Evolutionary conservation across 2,329 filamentous ascomycete genomes (phyloP).

Genomic region (Penicillium occitanis): DNA sequence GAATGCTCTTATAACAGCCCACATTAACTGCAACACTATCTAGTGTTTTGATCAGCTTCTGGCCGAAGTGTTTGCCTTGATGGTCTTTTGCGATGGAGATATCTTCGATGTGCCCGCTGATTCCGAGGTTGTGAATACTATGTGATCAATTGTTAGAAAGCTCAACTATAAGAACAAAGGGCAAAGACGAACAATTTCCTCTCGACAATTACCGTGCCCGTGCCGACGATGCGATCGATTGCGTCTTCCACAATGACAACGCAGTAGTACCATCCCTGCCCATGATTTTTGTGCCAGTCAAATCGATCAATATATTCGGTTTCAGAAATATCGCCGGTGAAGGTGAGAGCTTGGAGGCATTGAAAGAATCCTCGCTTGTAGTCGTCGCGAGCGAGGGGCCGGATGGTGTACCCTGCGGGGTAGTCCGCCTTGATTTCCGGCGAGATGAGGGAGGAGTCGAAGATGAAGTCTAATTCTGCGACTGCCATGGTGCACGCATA

Average conservation of each 20-base stretch:
- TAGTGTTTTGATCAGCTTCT: slow-evolving; percentile 18
- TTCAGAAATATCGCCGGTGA: slow-evolving; percentile 18
- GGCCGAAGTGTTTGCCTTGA: slow-evolving; percentile 19
- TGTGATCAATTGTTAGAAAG: background rate
- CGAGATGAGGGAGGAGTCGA: slow-evolving; percentile 17
- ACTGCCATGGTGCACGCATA: background rate
- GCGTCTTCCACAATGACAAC: slow-evolving; percentile 18
- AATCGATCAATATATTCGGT: slow-evolving; percentile 14
- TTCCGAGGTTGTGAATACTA: slow-evolving; percentile 20
- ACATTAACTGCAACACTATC: slow-evolving; percentile 16
- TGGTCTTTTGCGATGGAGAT: slow-evolving; percentile 19
- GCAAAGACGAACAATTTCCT: slow-evolving; percentile 18
- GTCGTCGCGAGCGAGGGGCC: slow-evolving; percentile 20
- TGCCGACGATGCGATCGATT: slow-evolving; percentile 16
- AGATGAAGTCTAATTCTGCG: slow-evolving; percentile 6
- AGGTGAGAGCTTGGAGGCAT: slow-evolving; percentile 17
- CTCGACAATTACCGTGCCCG: slow-evolving; percentile 17
- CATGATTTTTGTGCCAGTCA: slow-evolving; percentile 18
- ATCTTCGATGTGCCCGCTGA: slow-evolving; percentile 20
- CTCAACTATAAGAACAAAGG: background rate
- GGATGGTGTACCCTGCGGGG: slow-evolving; percentile 19
- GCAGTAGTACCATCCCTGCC: slow-evolving; percentile 21
- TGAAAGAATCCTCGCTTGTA: slow-evolving; percentile 20
- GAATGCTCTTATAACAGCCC: slow-evolving; percentile 21
- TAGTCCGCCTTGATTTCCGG: slow-evolving; percentile 13